phyloP scores from a whole-genome alignment of 176 grass and related monocot species.

The Aechmea fasciata region DNA sequence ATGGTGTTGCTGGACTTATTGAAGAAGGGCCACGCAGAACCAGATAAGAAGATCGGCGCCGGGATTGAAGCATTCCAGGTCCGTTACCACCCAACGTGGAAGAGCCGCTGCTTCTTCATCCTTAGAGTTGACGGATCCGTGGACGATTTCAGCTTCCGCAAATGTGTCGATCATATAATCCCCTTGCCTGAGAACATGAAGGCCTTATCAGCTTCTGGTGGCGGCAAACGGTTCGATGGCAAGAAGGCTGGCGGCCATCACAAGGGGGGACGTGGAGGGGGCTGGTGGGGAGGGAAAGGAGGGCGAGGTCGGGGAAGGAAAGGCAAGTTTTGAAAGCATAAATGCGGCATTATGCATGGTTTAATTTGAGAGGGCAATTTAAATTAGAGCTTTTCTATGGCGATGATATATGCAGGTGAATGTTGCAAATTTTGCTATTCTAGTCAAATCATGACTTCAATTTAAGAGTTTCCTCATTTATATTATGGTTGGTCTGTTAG shows the following conservation, averaged over 20 bases:
- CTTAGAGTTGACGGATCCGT: constrained; percentile 46
- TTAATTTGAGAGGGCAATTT: background rate
- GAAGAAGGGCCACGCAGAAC: constrained; percentile 70
- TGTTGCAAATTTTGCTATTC: too few species aligned
- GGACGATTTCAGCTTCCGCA: constrained; percentile 97
- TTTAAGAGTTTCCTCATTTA: too few species aligned
- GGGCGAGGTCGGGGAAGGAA: constrained; percentile 45
- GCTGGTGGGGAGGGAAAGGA: constrained; percentile 20
- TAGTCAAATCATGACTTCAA: too few species aligned
- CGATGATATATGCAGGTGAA: background rate
- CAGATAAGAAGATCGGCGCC: constrained; percentile 57
- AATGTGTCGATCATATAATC: constrained; percentile 77
- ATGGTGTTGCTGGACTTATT: constrained; percentile 67
- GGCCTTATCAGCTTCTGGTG: constrained; percentile 5
- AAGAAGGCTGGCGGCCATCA: constrained; percentile 31
- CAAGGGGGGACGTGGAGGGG: constrained; percentile 30
- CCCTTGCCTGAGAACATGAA: constrained; percentile 78
- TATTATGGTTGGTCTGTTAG: too few species aligned
- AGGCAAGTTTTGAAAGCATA: constrained; percentile 7
- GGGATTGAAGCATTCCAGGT: constrained; percentile 81
- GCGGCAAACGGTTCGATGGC: constrained; percentile 20
- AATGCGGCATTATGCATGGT: background rate
- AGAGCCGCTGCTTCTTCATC: constrained; percentile 78
- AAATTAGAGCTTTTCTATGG: background rate
- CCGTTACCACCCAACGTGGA: constrained; percentile 53